These are phyloP conservation scores for Polyporus tsugae DNA, from an alignment of 1,284 basidiomycete species.

Conservation along the genomic window DNA sequence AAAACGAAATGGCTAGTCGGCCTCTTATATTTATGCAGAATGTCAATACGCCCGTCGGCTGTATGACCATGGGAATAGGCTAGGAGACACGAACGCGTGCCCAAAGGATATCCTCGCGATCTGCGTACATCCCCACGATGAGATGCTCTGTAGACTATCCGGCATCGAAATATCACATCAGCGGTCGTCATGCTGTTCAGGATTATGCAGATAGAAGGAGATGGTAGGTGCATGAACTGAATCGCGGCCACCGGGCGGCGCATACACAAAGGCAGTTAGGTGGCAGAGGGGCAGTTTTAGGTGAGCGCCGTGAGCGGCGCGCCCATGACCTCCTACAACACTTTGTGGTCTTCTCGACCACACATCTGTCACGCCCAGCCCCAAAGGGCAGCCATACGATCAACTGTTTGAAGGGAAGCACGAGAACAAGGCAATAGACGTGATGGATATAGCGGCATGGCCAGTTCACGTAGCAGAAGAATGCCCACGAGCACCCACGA, in stretches of 20 bases:
- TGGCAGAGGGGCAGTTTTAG: background rate
- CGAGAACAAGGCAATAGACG: background rate
- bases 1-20: background rate
- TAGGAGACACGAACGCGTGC: background rate
- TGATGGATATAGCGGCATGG: background rate
- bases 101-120: background rate
- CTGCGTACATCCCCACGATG: background rate
- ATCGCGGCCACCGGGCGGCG: background rate
- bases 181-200: background rate
- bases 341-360: background rate
- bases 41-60: background rate
- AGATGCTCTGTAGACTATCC: background rate
- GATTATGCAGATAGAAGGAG: background rate
- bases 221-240: background rate
- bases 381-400: background rate
- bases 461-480: background rate
- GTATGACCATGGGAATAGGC: background rate
- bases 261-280: background rate
- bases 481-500: background rate
- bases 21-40: background rate
- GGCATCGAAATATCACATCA: background rate
- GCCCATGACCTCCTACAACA: background rate
- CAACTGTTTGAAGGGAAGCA: background rate
- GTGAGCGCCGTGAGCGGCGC: background rate
- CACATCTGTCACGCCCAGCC: background rate